Conservation (phyloP, 805 yeast genomes). For the Suhomyces sp. region DNA sequence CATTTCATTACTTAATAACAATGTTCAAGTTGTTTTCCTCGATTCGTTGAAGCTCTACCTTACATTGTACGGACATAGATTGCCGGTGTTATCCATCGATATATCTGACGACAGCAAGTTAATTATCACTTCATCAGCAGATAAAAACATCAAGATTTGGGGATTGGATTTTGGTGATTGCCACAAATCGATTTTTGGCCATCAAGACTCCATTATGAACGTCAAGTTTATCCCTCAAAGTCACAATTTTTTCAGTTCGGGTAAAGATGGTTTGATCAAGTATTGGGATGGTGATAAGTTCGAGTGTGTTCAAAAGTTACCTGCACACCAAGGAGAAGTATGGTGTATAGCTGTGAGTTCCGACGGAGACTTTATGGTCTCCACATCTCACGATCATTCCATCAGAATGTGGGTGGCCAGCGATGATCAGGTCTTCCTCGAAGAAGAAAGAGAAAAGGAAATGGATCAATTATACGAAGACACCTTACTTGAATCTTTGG, state of each 20-base stretch:
- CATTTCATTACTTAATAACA: constrained; percentile 82
- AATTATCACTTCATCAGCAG: constrained; percentile 91
- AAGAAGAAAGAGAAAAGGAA: constrained; percentile 95
- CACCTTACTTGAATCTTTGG: constrained; percentile 71
- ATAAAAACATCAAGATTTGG: constrained; percentile 96
- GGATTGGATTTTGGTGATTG: constrained; percentile 99
- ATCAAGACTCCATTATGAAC: constrained; percentile 91
- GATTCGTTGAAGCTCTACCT: constrained; percentile 86
- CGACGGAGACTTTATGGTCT: constrained; percentile 67
- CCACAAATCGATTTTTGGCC: constrained; percentile 94
- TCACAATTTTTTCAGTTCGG: constrained; percentile 85
- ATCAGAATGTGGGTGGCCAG: constrained; percentile 92
- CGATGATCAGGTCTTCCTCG: constrained; percentile 92
- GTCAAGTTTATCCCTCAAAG: constrained; percentile 81
- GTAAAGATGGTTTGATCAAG: constrained; percentile 85
- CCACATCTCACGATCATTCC: constrained; percentile 91
- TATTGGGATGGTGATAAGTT: constrained; percentile 99
- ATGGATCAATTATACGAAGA: constrained; percentile 88
- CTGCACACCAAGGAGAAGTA: constrained; percentile 85
- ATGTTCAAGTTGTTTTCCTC: constrained; percentile 89
- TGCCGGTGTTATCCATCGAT: constrained; percentile 91
- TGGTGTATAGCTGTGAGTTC: constrained; percentile 84
- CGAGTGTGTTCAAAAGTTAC: constrained; percentile 83
- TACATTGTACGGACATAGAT: constrained; percentile 91
- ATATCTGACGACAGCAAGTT: constrained; percentile 86